Percentiles rank a stretch among this genome's conserved stretches.
Conservation (phyloP, 208 protist species). For the Balamuthia mandrillaris region DNA sequence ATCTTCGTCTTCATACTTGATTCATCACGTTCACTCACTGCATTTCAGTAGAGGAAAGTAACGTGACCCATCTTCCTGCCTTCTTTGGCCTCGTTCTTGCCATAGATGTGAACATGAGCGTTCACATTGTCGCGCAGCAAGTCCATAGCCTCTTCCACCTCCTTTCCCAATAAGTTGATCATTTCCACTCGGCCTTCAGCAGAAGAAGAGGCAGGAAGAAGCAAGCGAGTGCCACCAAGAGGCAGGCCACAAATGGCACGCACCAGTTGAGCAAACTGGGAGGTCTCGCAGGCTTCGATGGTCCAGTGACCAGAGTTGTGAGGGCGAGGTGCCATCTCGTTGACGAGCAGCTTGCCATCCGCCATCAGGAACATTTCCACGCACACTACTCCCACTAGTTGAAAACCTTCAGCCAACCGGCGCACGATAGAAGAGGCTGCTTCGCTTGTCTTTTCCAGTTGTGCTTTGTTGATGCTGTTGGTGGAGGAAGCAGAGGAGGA, state of each 20-base stretch:
- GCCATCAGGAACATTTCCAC: conserved; percentile 66
- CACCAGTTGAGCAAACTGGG: conserved; percentile 76
- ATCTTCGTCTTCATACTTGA: too few relatives aligned
- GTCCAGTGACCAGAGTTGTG: conserved; percentile 79
- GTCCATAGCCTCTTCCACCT: conserved; percentile 34
- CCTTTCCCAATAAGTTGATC: conserved; percentile 69
- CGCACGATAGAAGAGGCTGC: too few relatives aligned
- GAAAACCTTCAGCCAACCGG: too few relatives aligned
- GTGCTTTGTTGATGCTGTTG: too few relatives aligned
- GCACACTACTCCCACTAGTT: conserved; percentile 59
- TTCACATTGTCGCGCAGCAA: conserved; percentile 10
- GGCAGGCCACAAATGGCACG: conserved; percentile 69
- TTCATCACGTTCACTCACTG: too few relatives aligned
- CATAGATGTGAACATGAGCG: conserved; percentile 62
- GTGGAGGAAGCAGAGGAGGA: background rate
- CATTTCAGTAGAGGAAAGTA: conserved; percentile 52
- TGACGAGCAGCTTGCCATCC: conserved; percentile 64
- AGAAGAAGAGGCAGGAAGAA: too few relatives aligned
- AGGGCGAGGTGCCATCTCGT: conserved; percentile 77
- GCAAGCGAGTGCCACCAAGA: conserved; percentile 49
- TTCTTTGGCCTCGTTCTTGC: conserved; percentile 59
- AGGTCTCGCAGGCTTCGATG: conserved; percentile 67
- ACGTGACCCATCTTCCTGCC: conserved; percentile 77
- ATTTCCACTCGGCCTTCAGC: conserved; percentile 52
- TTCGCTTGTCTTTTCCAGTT: too few relatives aligned